These are phyloP conservation scores for Aspergillus sp. DNA, from an alignment of 2,329 filamentous ascomycete genomes.

Conservation along the genomic window DNA sequence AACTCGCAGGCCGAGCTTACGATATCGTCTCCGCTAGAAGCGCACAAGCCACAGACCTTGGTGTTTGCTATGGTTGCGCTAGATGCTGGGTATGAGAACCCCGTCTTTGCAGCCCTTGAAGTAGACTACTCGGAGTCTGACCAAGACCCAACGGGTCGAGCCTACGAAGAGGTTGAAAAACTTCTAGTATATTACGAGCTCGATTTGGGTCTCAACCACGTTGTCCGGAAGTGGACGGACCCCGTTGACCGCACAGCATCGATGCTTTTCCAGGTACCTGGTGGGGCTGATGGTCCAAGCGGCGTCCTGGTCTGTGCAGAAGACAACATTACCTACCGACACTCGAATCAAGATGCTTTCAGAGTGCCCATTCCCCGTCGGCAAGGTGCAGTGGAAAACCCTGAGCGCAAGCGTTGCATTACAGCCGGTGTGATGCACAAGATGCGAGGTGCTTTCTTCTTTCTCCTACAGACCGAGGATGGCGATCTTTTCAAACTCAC, in stretches of 20 bases:
- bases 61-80: conserved; percentile 85
- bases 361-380: conserved; percentile 85
- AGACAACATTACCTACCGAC: conserved; percentile 94
- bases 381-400: conserved; percentile 85
- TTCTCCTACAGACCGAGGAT: conserved; percentile 91
- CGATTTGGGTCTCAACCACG: conserved; percentile 93
- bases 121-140: conserved; percentile 90
- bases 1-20: conserved; percentile 92
- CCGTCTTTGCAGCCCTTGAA: conserved; percentile 92
- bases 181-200: conserved; percentile 96
- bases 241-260: conserved; percentile 86
- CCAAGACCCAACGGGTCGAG: conserved; percentile 82
- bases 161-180: conserved; percentile 79
- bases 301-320: conserved; percentile 93
- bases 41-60: conserved; percentile 87
- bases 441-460: conserved; percentile 95
- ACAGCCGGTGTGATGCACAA: conserved; percentile 96
- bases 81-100: conserved; percentile 96
- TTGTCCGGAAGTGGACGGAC: conserved; percentile 95
- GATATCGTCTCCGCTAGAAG: conserved; percentile 95
- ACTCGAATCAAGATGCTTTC: conserved; percentile 89
- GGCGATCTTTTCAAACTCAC: conserved; percentile 98
- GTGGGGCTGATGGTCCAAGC: conserved; percentile 88
- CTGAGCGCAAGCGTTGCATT: conserved; percentile 82
- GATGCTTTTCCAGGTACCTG: conserved; percentile 91